Evolutionary conservation across 164 flowering plant genomes (phyloP).

Genomic region (Vitis labrusca): DNA sequence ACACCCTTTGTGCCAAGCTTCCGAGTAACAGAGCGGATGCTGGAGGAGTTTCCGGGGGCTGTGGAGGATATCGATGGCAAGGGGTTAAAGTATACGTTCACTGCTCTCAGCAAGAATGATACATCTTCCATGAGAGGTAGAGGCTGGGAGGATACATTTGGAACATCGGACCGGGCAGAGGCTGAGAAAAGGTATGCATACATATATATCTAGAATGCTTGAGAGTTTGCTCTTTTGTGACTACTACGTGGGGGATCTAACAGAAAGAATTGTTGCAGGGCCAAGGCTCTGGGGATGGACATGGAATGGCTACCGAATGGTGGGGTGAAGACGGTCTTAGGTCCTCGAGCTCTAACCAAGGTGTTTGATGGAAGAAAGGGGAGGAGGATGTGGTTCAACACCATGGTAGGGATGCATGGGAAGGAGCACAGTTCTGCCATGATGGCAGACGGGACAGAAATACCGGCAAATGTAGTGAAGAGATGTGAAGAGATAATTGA

Average conservation of each 20-base stretch:
- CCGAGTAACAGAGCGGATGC: slow-evolving; percentile 47
- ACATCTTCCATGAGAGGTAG: slow-evolving; percentile 62
- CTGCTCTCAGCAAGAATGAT: slow-evolving; percentile 40
- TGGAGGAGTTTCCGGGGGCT: slow-evolving; percentile 50
- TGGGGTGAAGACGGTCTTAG: slow-evolving; percentile 40
- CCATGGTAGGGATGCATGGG: slow-evolving; percentile 56
- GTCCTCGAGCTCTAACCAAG: slow-evolving; percentile 38
- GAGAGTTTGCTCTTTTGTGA: too few relatives aligned
- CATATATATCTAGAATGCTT: not conserved
- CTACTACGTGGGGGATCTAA: too few relatives aligned
- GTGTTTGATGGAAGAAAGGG: slow-evolving; percentile 54
- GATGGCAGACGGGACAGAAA: slow-evolving; percentile 54
- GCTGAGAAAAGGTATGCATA: slow-evolving; percentile 46
- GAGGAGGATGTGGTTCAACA: slow-evolving; percentile 67
- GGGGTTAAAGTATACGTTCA: slow-evolving; percentile 54
- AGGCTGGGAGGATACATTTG: slow-evolving; percentile 66
- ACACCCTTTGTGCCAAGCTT: slow-evolving; percentile 72
- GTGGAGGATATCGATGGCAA: slow-evolving; percentile 57
- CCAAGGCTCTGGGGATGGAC: slow-evolving; percentile 55
- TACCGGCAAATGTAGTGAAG: slow-evolving; percentile 45
- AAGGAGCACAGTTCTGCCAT: slow-evolving; percentile 48
- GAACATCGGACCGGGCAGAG: slow-evolving; percentile 46
- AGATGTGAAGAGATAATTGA: slow-evolving; percentile 58
- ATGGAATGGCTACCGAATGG: slow-evolving; percentile 58
- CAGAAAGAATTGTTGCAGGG: slow-evolving; percentile 30